These are phyloP conservation scores for Nissolia schottii DNA, from an alignment of 306 rosid species.

Conservation along the genomic window DNA sequence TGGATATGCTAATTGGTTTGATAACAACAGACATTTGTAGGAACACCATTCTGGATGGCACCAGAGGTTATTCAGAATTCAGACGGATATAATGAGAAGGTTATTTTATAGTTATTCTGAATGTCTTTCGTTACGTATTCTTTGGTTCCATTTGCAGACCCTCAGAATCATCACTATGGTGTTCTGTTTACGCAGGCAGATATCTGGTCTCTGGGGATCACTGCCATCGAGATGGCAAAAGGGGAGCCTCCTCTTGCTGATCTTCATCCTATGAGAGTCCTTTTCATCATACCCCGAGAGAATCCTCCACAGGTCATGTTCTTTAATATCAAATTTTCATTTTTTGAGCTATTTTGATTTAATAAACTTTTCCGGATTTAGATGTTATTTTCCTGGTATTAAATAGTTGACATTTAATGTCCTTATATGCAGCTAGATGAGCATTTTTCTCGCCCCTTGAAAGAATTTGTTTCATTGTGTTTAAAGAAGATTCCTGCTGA, in stretches of 20 bases:
- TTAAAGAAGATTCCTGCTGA: conserved; percentile 93
- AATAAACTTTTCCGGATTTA: conserved; percentile 10
- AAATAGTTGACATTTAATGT: conserved; percentile 21
- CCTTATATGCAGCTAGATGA: conserved; percentile 83
- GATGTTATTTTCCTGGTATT: conserved; percentile 5
- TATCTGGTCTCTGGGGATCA: conserved; percentile 97
- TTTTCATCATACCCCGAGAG: conserved; percentile 96
- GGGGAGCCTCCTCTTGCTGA: conserved; percentile 99
- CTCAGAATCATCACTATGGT: conserved; percentile 22
- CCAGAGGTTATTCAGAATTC: conserved; percentile 98
- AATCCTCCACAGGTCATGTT: conserved; percentile 89
- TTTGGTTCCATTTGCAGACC: conserved; percentile 12
- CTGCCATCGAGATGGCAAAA: conserved; percentile 99
- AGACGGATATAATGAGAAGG: conserved; percentile 99
- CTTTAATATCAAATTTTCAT: conserved; percentile 4
- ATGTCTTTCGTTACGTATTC: conserved; percentile 4
- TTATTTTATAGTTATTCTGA: conserved; percentile 28
- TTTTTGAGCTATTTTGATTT: conserved; percentile 1
- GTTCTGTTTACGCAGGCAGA: conserved; percentile 78
- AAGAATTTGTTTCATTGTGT: conserved; percentile 91
- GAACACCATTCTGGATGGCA: conserved; percentile 99
- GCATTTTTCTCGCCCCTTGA: conserved; percentile 92
- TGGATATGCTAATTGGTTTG: conserved; percentile 49
- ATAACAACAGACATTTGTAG: conserved; percentile 92
- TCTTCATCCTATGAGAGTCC: conserved; percentile 99